These are phyloP conservation scores for Backusella sp. DNA, from an alignment of 192 early-diverging fungal genomes.

Conservation along the genomic window DNA sequence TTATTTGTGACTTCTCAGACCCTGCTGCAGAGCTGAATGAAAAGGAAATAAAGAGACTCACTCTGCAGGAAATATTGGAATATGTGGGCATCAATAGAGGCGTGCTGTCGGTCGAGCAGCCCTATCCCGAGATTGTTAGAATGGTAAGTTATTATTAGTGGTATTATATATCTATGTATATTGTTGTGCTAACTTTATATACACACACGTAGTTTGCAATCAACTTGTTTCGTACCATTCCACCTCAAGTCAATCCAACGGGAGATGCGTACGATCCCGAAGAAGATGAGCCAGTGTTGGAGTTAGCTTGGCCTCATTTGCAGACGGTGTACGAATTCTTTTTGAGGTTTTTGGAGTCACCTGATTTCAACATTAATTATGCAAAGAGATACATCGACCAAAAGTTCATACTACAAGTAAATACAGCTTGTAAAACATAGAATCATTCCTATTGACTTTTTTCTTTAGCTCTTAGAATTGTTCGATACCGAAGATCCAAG, in stretches of 20 bases:
- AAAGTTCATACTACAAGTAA: slow-evolving; percentile 85
- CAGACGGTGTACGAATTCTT: slow-evolving; percentile 99
- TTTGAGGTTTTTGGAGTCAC: slow-evolving; percentile 94
- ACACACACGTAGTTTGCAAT: slow-evolving; percentile 73
- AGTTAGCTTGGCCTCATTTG: slow-evolving; percentile 97
- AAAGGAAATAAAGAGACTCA: slow-evolving; percentile 94
- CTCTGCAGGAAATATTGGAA: slow-evolving; percentile 88
- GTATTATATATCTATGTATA: background rate
- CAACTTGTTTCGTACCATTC: slow-evolving; percentile 96
- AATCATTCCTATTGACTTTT: background rate
- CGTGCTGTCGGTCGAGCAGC: slow-evolving; percentile 75
- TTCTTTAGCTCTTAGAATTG: slow-evolving; percentile 80
- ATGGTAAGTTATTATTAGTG: slow-evolving; percentile 67
- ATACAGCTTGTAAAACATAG: too few relatives aligned
- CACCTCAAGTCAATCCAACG: slow-evolving; percentile 93
- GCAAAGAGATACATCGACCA: slow-evolving; percentile 97
- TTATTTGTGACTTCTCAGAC: slow-evolving; percentile 95
- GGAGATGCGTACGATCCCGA: slow-evolving; percentile 98
- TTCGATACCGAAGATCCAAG: slow-evolving; percentile 98
- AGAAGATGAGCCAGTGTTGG: slow-evolving; percentile 98
- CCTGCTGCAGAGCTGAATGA: slow-evolving; percentile 80
- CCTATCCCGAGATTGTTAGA: slow-evolving; percentile 90
- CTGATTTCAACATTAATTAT: slow-evolving; percentile 95
- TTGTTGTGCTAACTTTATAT: background rate
- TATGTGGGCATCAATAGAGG: slow-evolving; percentile 88